Evolutionary conservation across 2,329 filamentous ascomycete genomes (phyloP), one percentile per base, ranked within the genome.

Genomic region (Colletotrichum salicis): DNA sequence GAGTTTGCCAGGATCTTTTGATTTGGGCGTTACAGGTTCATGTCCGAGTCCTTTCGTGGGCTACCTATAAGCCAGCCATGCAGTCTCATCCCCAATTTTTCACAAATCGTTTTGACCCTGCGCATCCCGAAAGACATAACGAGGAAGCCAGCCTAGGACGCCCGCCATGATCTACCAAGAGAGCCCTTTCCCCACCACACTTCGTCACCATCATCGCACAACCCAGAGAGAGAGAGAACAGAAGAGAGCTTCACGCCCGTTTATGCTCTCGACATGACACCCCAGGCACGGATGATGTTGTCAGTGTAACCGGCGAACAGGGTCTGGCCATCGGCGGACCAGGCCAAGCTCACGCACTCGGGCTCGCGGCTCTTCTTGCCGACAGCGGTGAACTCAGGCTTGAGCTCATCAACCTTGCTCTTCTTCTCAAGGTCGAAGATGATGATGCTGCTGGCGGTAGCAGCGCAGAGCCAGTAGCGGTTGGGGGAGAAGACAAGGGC

Each of bases 351-450:
- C 82, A 99, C 92, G 86, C 96, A 98, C 92, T 98, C 96, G 80
- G 96, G 96, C 88, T 98, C 96, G 84, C 95, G 92, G 92, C 93
- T 95, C 94, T 98, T 98, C 94, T 97, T 97, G 89, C 95, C 94
- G 84, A 95, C 93, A 84, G 95, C 91, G 83, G 95, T 90, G 90
- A 96, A 97, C 86, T 99, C 96, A 79, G 96, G 96, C 93, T 97
- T 98, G 86, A 99, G 92, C 92, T 98, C 96, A 82, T 98, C 96
- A 83, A 98, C 96, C 93, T 98, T 98, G 93, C 93, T 97, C 95
- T 99, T 99, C 95, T 99, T 99, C 94, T 99, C 96, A 79, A 99
- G 92, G 84, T 99, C 96, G 89, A 99, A 99, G 91, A 99, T 98
- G 91, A 98, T 98, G 91, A 99, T 98, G 91, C 92, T 95, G 88